Evolutionary conservation across 352 stramenopile species (phyloP), one percentile per base, ranked within the genome.

Genomic region (Blastocystis sp.): DNA sequence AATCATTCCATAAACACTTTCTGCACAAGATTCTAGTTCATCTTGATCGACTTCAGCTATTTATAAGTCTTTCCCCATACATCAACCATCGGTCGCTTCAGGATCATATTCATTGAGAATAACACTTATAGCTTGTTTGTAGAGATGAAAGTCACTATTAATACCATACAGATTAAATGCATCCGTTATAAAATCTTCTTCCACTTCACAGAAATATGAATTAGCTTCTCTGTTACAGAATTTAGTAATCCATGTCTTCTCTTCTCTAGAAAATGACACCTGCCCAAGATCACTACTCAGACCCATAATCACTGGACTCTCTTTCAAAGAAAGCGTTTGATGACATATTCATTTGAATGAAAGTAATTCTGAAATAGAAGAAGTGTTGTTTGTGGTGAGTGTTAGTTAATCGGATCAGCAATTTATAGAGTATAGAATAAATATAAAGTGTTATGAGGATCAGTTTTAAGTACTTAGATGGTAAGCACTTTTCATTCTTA

Each of bases 1-100:
- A 91, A 99, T 99, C 73, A 99, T 93, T n/a, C 97, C 97, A 91
- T 99, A 99, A n/a, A 99, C 93, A 95, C 99, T 96, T 54, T 95
- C 95, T 6, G 95, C 94, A 27, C 93, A 96, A 82, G 97, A 94
- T 89, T 98, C 95, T 92, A 98, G 95, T 90, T 98, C 95, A 90
- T 97, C 93, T 90, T 96, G 93, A 89, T 91, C 42, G 44, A 77
- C 17, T 35, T 90, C 76, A 33, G 90, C 58, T 76, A 76, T 2
- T n/a, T 48, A 27, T 76, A 7, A 76, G 35, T 15, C 64, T 22
- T 27, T 22, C 24, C 27, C 11, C 15, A 19, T 4, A 5, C 68
- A 68, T 24, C 24, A 19, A 68, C 53, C 17, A 33, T 66, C n/a
- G n/a, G 17, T 68, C 3, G 6, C 51, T 19, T 37, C 64, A 13